These are phyloP conservation scores for Thielaviopsis populi DNA, from an alignment of 2,329 filamentous ascomycete species.

Conservation along the genomic window DNA sequence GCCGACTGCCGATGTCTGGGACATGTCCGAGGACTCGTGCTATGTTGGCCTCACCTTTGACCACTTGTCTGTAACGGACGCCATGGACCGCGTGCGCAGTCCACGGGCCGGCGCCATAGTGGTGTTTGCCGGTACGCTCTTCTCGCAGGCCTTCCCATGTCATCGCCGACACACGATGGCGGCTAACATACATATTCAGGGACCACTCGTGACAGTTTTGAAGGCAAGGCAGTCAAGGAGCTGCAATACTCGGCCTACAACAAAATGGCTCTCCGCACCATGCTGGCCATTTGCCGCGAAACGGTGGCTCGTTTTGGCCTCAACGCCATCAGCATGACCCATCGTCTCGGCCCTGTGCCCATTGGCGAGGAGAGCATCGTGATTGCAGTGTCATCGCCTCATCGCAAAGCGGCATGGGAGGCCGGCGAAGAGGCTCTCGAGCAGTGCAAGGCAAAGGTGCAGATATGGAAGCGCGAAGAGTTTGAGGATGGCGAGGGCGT, in stretches of 20 bases:
- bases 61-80: slow-evolving; percentile 39
- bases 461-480: slow-evolving; percentile 90
- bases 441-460: slow-evolving; percentile 68
- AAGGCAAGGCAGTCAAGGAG: slow-evolving; percentile 53
- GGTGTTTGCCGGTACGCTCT: slow-evolving; percentile 50
- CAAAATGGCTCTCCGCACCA: slow-evolving; percentile 52
- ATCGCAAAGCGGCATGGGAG: slow-evolving; percentile 71
- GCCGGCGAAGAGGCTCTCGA: slow-evolving; percentile 85
- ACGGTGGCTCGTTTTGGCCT: slow-evolving; percentile 48
- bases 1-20: slow-evolving; percentile 20
- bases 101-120: slow-evolving; percentile 63
- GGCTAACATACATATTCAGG: slow-evolving; percentile 29
- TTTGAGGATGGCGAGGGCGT: slow-evolving; percentile 65
- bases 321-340: slow-evolving; percentile 61
- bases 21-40: slow-evolving; percentile 36
- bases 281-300: slow-evolving; percentile 46
- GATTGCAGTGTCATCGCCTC: slow-evolving; percentile 70
- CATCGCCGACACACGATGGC: slow-evolving; percentile 16
- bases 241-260: slow-evolving; percentile 64
- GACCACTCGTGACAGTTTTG: slow-evolving; percentile 64
- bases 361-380: slow-evolving; percentile 89
- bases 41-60: slow-evolving; percentile 55
- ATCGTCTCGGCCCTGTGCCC: slow-evolving; percentile 71
- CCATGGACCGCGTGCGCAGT: slow-evolving; percentile 54
- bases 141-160: slow-evolving; percentile 2